Percentiles rank a stretch among this genome's conserved stretches.
These are phyloP conservation scores for Dendryphion nanum DNA, from an alignment of 2,329 filamentous ascomycete genomes.

Conservation along the genomic window DNA sequence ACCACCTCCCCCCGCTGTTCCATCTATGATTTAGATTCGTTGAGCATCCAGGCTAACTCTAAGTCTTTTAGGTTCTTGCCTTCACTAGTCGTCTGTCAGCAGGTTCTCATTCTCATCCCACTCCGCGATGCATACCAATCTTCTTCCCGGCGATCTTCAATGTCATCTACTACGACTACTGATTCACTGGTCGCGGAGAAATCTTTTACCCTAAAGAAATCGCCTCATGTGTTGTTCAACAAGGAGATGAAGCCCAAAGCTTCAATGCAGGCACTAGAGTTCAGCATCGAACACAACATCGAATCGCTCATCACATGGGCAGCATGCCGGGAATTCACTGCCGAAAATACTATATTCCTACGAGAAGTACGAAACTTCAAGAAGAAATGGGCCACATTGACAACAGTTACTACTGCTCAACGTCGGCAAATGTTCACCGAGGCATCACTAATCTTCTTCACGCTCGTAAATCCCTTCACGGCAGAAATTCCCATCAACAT, in stretches of 20 bases:
- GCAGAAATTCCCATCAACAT: conserved; percentile 40
- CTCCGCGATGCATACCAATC: conserved; percentile 28
- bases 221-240: conserved; percentile 17
- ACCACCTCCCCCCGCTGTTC: background rate
- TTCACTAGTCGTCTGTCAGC: conserved; percentile 36
- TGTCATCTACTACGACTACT: conserved; percentile 23
- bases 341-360: conserved; percentile 39
- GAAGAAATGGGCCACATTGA: conserved; percentile 30
- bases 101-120: conserved; percentile 37
- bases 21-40: too few relatives aligned
- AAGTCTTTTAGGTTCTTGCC: conserved; percentile 35
- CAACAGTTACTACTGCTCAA: conserved; percentile 28
- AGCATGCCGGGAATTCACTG: conserved; percentile 36
- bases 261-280: conserved; percentile 38
- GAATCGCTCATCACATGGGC: conserved; percentile 37
- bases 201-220: conserved; percentile 21
- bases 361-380: conserved; percentile 40
- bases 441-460: conserved; percentile 38
- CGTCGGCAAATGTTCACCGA: conserved; percentile 38
- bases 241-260: conserved; percentile 33
- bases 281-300: conserved; percentile 34
- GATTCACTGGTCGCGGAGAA: conserved; percentile 23
- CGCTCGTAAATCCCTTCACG: conserved; percentile 38
- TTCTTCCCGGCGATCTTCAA: conserved; percentile 13
- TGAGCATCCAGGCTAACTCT: too few relatives aligned